Base-by-base conservation (phyloP, 2,329 filamentous ascomycete species). In the Coniochaeta sp. region DNA sequence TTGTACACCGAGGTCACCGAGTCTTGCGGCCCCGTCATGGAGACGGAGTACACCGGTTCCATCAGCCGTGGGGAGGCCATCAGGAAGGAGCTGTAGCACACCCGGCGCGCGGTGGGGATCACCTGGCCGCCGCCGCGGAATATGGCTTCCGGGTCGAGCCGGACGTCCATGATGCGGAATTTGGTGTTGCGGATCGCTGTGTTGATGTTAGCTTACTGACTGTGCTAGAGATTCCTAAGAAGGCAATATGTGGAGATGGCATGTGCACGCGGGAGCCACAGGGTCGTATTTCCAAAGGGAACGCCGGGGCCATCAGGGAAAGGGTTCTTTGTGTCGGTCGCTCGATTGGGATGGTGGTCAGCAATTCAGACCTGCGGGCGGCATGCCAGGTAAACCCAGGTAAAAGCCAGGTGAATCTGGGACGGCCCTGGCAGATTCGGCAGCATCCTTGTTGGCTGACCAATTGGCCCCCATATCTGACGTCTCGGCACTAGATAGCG, bases 11-110 rank as follows among this genome's bases (percentile, higher is more conserved):
- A 86, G 55, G 86, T 86, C 52, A 96, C 90, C 0, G 90, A 87
- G 63, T 95, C 90, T 53, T 94, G 89, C 14, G 91, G 91, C 0
- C 92, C 92, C 4, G 90, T 94, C 82, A 97, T 95, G 38, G 87
- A 89, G 61, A 92, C 92, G 4, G 86, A 82, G 72, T 96, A 99
- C 45, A 97, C 81, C 1, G 94, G 94, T 70, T 99, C 94, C 91
- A 99, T 97, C 27, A 99, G 79, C 45, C 94, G 84, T 26, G 94
- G 94, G 20, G 89, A 94, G 3, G 94, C 92, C 90, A 97, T 96
- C 47, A 99, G 77, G 76, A 99, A 99, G 14, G 89, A 94, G 6
- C 87, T 92, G 71, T 99, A 99, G 69, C 94, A 92, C 10, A 94
- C 91, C 52, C 94, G 83, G 51, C 94, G 86, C 53, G 91, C 86